phyloP scores from a whole-genome alignment of 192 early-diverging fungal genomes.

The Rhizoclosmatium globosum region DNA sequence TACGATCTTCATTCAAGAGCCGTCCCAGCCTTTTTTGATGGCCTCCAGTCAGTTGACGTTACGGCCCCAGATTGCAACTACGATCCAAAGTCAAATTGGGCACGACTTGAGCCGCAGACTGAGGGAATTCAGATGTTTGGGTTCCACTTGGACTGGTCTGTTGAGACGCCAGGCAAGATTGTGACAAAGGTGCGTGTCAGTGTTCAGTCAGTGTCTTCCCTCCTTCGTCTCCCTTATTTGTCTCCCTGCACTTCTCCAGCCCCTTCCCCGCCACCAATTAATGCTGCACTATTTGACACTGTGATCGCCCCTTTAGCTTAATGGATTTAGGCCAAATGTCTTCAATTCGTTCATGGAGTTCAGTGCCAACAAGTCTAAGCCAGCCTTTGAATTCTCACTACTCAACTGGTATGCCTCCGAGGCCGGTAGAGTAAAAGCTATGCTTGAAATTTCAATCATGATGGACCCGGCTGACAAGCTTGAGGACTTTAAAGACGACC shows the following conservation, averaged over 20 bases:
- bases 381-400: conserved; percentile 5
- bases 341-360: conserved; percentile 47
- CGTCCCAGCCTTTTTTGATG: not conserved
- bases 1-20: conserved; percentile 30
- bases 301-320: too few relatives aligned
- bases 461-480: conserved; percentile 22
- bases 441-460: conserved; percentile 44
- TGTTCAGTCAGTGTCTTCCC: conserved; percentile 19
- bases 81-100: not conserved
- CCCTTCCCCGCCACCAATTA: not conserved
- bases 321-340: not conserved
- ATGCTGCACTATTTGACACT: not conserved
- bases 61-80: conserved; percentile 12
- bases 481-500: conserved; percentile 19
- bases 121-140: conserved; percentile 17
- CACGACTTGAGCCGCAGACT: conserved; percentile 34
- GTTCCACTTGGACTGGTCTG: conserved; percentile 43
- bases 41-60: not conserved
- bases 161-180: conserved; percentile 31
- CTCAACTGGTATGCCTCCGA: conserved; percentile 52
- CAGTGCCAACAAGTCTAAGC: conserved; percentile 9
- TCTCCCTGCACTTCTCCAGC: not conserved
- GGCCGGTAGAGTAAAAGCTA: conserved; percentile 37
- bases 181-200: conserved; percentile 23
- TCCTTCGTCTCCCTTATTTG: not conserved